Evolutionary conservation across 768 basidiomycete genomes (phyloP).

Genomic region (Boletales sp.): DNA sequence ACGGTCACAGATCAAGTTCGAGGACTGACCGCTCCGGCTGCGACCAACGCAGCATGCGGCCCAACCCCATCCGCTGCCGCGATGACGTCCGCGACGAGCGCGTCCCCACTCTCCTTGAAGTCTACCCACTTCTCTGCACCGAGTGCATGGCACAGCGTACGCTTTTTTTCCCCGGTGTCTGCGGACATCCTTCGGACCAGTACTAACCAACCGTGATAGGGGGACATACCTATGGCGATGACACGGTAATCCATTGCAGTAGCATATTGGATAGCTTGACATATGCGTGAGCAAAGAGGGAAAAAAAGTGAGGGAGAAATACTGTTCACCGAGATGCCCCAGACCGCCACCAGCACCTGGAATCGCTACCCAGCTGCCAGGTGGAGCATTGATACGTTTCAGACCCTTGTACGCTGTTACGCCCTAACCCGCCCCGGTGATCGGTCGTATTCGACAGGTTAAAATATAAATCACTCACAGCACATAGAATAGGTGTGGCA

Average conservation of each 20-base stretch:
- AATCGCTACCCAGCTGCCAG: slow-evolving; percentile 39
- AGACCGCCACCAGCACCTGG: slow-evolving; percentile 40
- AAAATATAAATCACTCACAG: slow-evolving; percentile 18
- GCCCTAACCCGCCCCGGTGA: slow-evolving; percentile 16
- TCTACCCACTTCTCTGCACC: slow-evolving; percentile 46
- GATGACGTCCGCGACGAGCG: slow-evolving; percentile 35
- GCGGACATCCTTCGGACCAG: not conserved
- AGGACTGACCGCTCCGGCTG: slow-evolving; percentile 17
- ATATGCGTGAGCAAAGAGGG: no score
- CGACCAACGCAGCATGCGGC: slow-evolving; percentile 36
- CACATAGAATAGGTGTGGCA: slow-evolving; percentile 45
- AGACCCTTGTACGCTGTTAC: slow-evolving; percentile 47
- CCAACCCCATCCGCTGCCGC: slow-evolving; percentile 40
- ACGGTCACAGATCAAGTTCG: not conserved
- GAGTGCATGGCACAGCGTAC: slow-evolving; percentile 32
- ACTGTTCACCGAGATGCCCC: slow-evolving; percentile 36
- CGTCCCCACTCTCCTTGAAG: slow-evolving; percentile 40
- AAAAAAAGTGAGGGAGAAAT: not conserved
- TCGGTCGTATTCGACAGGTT: not conserved
- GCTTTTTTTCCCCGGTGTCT: slow-evolving; percentile 45
- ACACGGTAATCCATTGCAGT: slow-evolving; percentile 39
- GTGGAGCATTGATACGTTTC: slow-evolving; percentile 32
- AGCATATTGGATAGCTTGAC: slow-evolving; percentile 45
- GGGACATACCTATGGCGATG: slow-evolving; percentile 37
- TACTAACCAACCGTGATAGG: not conserved